Evolutionary conservation across 2,329 filamentous ascomycete species (phyloP).

Genomic region (Beauveria sp.): DNA sequence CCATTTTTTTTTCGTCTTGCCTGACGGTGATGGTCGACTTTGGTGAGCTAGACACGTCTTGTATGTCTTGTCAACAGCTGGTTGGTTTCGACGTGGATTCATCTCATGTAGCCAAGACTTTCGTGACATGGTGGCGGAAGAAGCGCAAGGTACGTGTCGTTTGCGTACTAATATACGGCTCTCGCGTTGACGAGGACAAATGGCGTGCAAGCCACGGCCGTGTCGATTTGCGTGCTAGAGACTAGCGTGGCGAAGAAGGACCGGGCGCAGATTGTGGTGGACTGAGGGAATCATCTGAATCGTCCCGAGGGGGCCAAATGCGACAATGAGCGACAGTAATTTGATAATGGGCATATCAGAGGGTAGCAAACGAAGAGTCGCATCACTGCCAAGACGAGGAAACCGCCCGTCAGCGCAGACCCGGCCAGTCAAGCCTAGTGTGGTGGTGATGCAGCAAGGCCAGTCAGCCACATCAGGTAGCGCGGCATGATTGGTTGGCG

Average conservation of each 20-base stretch:
- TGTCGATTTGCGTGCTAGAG: background rate
- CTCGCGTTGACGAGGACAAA: background rate
- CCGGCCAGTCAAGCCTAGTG: slow-evolving; percentile 3
- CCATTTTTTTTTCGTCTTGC: background rate
- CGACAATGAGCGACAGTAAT: background rate
- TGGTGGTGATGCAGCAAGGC: background rate
- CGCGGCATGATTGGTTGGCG: slow-evolving; percentile 5
- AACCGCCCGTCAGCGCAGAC: slow-evolving; percentile 7
- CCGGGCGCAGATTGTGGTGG: background rate
- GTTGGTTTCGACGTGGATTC: background rate
- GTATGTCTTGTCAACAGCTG: background rate
- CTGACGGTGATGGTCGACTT: background rate
- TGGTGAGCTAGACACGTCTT: background rate
- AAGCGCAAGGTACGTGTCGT: background rate
- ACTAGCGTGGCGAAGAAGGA: background rate
- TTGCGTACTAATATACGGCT: background rate
- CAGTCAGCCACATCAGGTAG: background rate
- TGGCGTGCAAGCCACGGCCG: background rate
- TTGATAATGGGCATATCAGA: background rate
- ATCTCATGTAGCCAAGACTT: background rate
- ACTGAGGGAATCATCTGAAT: too few relatives aligned
- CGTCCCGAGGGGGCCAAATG: background rate
- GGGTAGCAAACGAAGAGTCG: background rate
- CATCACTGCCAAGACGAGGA: background rate
- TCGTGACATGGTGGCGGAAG: background rate